Evolutionary conservation across 2,329 filamentous ascomycete species (phyloP).

Genomic region (Calonectria honghensis): DNA sequence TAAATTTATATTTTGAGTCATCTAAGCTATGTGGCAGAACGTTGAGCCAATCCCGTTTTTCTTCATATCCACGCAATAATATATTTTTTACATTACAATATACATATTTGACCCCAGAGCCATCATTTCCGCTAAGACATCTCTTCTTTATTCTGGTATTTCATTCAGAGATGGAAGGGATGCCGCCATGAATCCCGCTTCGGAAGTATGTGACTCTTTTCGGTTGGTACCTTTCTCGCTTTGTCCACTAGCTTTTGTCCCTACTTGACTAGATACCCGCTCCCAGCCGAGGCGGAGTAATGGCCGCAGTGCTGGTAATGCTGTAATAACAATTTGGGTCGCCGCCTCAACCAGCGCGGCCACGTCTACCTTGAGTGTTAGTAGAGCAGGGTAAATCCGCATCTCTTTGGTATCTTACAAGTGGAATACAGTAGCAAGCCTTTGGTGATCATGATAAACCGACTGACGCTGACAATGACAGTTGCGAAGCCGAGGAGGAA

Average conservation of each 20-base stretch:
- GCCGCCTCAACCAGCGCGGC: conserved; percentile 3
- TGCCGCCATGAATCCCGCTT: neutral
- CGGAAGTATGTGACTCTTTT: conserved; percentile 5
- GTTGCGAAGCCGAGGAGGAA: neutral
- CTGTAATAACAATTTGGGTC: conserved; percentile 11
- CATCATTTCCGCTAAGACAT: neutral
- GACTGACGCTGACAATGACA: neutral
- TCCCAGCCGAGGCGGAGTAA: conserved; percentile 1
- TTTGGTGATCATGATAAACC: conserved; percentile 5
- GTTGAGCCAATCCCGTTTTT: neutral
- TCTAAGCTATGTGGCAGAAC: neutral
- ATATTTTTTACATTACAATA: neutral
- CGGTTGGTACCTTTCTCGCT: neutral
- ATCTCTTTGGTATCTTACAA: neutral
- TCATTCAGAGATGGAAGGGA: neutral
- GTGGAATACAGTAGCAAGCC: conserved; percentile 4
- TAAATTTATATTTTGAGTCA: neutral
- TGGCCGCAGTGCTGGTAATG: conserved; percentile 8
- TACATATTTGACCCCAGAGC: neutral
- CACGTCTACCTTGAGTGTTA: neutral
- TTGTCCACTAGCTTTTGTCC: neutral
- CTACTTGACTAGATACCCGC: conserved; percentile 1
- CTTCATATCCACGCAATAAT: neutral
- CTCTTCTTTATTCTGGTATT: neutral
- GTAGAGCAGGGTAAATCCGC: neutral